Conservation (phyloP, 2,329 filamentous ascomycete genomes). For the Cladosporium halotolerans region DNA sequence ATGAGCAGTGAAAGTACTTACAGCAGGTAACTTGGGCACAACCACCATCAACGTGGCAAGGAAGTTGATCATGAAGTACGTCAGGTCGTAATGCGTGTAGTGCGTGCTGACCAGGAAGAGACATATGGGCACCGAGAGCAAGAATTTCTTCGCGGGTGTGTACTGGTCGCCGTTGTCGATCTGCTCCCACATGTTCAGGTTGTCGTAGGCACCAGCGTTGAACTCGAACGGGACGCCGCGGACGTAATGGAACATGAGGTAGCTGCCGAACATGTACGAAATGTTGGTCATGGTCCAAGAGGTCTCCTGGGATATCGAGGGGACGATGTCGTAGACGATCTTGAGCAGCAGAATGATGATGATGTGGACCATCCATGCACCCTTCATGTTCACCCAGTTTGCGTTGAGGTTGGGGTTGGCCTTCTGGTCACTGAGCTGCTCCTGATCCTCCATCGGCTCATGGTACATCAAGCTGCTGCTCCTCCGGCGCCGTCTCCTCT, state of each 20-base stretch:
- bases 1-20: slow-evolving; percentile 47
- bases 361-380: slow-evolving; percentile 96
- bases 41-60: slow-evolving; percentile 86
- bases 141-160: slow-evolving; percentile 96
- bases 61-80: slow-evolving; percentile 97
- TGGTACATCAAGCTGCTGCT: slow-evolving; percentile 99
- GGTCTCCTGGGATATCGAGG: slow-evolving; percentile 92
- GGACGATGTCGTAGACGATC: slow-evolving; percentile 94
- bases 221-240: slow-evolving; percentile 98
- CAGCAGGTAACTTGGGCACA: slow-evolving; percentile 91
- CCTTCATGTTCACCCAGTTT: slow-evolving; percentile 99
- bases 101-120: slow-evolving; percentile 96
- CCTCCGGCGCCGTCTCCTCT: slow-evolving; percentile 64
- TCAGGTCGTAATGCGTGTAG: slow-evolving; percentile 96
- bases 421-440: slow-evolving; percentile 95
- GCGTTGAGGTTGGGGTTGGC: slow-evolving; percentile 93
- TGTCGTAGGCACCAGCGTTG: slow-evolving; percentile 96
- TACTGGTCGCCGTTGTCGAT: slow-evolving; percentile 99
- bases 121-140: slow-evolving; percentile 87
- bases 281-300: slow-evolving; percentile 99
- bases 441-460: slow-evolving; percentile 90
- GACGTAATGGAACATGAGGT: slow-evolving; percentile 99
- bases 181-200: slow-evolving; percentile 99
- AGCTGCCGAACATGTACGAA: slow-evolving; percentile 97
- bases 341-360: slow-evolving; percentile 88